A percentile compares a stretch with the other conserved stretches of the same genome.
phyloP scores from a whole-genome alignment of 192 early-diverging fungal species.

The Obelidium mucronatum region DNA sequence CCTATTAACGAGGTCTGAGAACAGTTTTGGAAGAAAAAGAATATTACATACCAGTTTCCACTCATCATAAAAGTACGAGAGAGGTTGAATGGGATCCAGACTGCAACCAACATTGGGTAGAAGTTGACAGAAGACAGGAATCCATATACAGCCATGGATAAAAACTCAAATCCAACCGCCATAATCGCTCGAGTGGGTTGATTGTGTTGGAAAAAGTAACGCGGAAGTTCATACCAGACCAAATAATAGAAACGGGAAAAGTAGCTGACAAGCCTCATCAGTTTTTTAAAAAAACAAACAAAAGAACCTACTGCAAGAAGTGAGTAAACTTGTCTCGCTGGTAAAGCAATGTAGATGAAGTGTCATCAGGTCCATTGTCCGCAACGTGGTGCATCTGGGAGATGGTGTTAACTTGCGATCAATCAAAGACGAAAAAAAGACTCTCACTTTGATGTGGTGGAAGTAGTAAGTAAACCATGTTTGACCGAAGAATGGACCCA shows the following conservation, averaged over 20 bases:
- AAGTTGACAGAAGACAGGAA: slow-evolving; percentile 30
- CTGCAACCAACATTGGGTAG: slow-evolving; percentile 23
- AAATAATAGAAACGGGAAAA: slow-evolving; percentile 48
- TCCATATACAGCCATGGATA: slow-evolving; percentile 9
- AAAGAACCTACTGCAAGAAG: slow-evolving; percentile 41
- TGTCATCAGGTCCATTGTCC: slow-evolving; percentile 49
- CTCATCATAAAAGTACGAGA: slow-evolving; percentile 52
- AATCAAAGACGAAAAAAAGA: not conserved
- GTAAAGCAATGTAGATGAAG: slow-evolving; percentile 45
- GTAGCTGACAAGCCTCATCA: slow-evolving; percentile 36
- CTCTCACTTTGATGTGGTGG: slow-evolving; percentile 53
- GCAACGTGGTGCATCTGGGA: slow-evolving; percentile 54
- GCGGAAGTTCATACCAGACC: slow-evolving; percentile 35
- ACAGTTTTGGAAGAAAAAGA: not conserved
- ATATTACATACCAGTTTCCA: slow-evolving; percentile 45
- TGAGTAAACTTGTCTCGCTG: slow-evolving; percentile 47
- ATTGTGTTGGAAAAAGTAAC: slow-evolving; percentile 44
- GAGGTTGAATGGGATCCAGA: slow-evolving; percentile 43
- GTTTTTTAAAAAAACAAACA: slow-evolving; percentile 3
- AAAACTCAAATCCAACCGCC: slow-evolving; percentile 27
- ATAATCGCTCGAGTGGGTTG: slow-evolving; percentile 14
- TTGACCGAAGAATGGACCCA: slow-evolving; percentile 45
- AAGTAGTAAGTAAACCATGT: slow-evolving; percentile 50
- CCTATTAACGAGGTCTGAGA: no score
- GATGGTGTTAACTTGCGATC: no score